These are phyloP conservation scores for Tulasnella sp. DNA, from an alignment of 768 basidiomycete genomes.

Conservation along the genomic window DNA sequence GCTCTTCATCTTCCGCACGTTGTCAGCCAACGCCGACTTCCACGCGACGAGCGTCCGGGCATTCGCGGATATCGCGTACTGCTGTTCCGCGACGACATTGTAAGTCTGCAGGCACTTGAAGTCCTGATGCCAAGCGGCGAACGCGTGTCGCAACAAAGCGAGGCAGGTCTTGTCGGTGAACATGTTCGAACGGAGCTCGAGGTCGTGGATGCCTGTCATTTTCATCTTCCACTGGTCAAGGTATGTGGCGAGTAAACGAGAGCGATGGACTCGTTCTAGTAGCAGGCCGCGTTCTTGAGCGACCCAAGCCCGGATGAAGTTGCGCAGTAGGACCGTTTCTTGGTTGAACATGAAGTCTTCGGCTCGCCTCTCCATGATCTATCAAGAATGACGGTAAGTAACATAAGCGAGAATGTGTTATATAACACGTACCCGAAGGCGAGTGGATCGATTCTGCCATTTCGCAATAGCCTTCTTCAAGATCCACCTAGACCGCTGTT, in stretches of 20 bases:
- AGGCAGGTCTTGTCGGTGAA: conserved; percentile 7
- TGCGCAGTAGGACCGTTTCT: conserved; percentile 46
- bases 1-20: conserved; percentile 37
- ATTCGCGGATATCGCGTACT: conserved; percentile 32
- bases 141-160: conserved; percentile 9
- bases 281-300: conserved; percentile 51
- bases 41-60: conserved; percentile 39
- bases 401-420: neutral
- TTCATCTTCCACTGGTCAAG: conserved; percentile 43
- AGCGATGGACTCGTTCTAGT: conserved; percentile 40
- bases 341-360: conserved; percentile 44
- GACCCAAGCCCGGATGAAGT: conserved; percentile 53
- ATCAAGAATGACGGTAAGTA: neutral
- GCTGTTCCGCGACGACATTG: conserved; percentile 37
- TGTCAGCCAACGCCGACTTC: conserved; percentile 42
- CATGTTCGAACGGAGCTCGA: conserved; percentile 33
- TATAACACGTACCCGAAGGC: conserved; percentile 36
- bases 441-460: conserved; percentile 41
- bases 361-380: conserved; percentile 49
- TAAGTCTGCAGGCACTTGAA: conserved; percentile 35
- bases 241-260: conserved; percentile 34
- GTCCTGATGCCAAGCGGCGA: neutral
- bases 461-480: conserved; percentile 36
- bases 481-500: conserved; percentile 32
- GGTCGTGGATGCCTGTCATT: conserved; percentile 29